Conservation (phyloP, 2,329 filamentous ascomycete species). For the Neofusicoccum umdonicola region DNA sequence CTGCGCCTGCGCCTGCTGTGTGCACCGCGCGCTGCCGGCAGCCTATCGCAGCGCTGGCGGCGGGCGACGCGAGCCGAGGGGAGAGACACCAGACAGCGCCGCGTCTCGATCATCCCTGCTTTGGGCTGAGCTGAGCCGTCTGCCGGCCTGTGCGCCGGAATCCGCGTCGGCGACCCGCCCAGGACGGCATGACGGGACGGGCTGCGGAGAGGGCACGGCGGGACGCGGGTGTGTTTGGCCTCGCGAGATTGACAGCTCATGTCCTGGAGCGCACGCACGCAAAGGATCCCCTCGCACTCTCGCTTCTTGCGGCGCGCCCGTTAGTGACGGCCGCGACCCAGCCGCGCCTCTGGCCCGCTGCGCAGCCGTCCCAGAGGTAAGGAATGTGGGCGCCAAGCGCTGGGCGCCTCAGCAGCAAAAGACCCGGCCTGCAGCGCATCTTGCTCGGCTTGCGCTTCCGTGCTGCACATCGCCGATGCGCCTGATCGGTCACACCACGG, state of each 20-base stretch:
- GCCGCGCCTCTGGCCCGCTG: background rate
- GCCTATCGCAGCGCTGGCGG: background rate
- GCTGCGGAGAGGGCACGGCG: constrained; percentile 7
- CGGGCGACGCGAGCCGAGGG: constrained; percentile 9
- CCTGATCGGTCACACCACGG: constrained; percentile 1
- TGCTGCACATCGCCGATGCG: constrained; percentile 6
- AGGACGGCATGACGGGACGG: constrained; percentile 2
- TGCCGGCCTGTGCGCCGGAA: background rate
- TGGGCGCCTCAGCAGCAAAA: background rate
- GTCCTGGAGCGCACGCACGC: background rate
- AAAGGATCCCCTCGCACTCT: background rate
- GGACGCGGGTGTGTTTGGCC: constrained; percentile 7
- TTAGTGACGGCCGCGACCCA: background rate
- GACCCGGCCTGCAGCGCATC: background rate
- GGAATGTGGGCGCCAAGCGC: background rate
- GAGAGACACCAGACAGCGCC: constrained; percentile 13
- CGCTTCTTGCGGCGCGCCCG: constrained; percentile 7
- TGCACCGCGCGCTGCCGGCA: background rate
- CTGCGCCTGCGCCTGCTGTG: constrained; percentile 4
- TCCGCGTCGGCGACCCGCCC: constrained; percentile 1
- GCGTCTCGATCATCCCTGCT: constrained; percentile 8
- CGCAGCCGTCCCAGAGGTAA: background rate
- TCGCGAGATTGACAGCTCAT: constrained; percentile 5
- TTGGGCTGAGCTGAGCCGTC: background rate
- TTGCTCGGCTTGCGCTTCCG: background rate